phyloP scores from a whole-genome alignment of 2,329 filamentous ascomycete species.

The Juglanconis juglandina region DNA sequence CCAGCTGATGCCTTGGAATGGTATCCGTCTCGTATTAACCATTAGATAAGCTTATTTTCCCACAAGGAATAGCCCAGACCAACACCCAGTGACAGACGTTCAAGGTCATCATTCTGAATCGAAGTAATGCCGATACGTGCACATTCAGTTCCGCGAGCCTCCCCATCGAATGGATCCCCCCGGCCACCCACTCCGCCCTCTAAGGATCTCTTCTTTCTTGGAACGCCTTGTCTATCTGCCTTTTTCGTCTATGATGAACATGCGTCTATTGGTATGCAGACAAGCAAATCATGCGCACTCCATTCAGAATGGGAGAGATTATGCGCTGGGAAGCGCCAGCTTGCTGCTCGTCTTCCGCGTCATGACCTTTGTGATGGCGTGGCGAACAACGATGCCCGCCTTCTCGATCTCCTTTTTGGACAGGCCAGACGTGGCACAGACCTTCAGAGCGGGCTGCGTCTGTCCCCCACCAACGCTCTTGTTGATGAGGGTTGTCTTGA shows the following conservation, averaged over 20 bases:
- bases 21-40: constrained; percentile 7
- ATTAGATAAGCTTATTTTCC: constrained; percentile 12
- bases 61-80: neutral
- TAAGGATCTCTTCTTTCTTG: neutral
- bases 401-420: constrained; percentile 96
- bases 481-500: constrained; percentile 73
- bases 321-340: constrained; percentile 30
- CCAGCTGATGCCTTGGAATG: neutral
- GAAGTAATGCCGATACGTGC: too few species aligned
- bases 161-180: too few species aligned
- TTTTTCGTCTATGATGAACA: neutral
- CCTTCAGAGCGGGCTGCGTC: constrained; percentile 78
- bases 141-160: neutral
- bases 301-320: neutral
- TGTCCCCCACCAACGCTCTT: constrained; percentile 62
- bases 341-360: constrained; percentile 56
- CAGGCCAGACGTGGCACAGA: constrained; percentile 83
- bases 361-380: constrained; percentile 93
- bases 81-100: neutral
- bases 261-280: neutral
- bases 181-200: neutral
- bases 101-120: neutral
- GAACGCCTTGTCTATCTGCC: neutral
- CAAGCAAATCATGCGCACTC: neutral
- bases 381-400: constrained; percentile 79